Evolutionary conservation across 2,329 filamentous ascomycete genomes (phyloP).

Genomic region (Nemania diffusa): DNA sequence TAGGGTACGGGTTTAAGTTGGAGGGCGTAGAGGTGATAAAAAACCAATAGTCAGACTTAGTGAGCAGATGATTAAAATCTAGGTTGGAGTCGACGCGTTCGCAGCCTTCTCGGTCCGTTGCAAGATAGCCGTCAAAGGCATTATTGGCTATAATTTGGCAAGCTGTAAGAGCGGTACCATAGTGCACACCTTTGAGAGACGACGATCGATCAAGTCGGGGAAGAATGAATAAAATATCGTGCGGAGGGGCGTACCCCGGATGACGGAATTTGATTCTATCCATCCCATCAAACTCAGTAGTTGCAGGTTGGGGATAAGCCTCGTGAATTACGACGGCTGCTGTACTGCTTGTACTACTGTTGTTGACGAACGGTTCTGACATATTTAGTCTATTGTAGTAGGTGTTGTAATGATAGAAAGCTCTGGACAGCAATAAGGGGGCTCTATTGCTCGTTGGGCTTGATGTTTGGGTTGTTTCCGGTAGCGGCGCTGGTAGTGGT

Average conservation of each 20-base stretch:
- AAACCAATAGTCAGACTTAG: slow-evolving; percentile 13
- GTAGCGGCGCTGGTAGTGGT: too few relatives aligned
- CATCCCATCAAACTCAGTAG: not conserved
- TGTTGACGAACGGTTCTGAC: not conserved
- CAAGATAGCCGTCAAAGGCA: slow-evolving; percentile 18
- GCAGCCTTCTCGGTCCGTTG: slow-evolving; percentile 9
- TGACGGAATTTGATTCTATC: slow-evolving; percentile 18
- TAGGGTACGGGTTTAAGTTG: slow-evolving; percentile 11
- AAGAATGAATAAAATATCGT: slow-evolving; percentile 5
- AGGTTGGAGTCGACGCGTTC: slow-evolving; percentile 16
- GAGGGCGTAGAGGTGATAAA: not conserved
- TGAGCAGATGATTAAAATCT: slow-evolving; percentile 4
- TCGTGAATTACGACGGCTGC: not conserved
- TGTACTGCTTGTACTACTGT: not conserved
- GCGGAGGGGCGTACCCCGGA: slow-evolving; percentile 1
- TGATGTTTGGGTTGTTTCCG: not conserved
- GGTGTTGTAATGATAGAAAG: too few relatives aligned
- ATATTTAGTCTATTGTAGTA: slow-evolving; percentile 1
- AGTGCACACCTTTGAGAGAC: slow-evolving; percentile 2
- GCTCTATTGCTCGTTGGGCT: not conserved
- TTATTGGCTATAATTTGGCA: slow-evolving; percentile 24
- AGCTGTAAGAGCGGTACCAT: slow-evolving; percentile 21
- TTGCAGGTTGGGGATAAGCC: not conserved
- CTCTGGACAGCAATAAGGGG: not conserved
- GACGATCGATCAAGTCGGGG: slow-evolving; percentile 15